Evolutionary conservation across 2,329 filamentous ascomycete genomes (phyloP).

Genomic region (Stachybotrys chartarum): DNA sequence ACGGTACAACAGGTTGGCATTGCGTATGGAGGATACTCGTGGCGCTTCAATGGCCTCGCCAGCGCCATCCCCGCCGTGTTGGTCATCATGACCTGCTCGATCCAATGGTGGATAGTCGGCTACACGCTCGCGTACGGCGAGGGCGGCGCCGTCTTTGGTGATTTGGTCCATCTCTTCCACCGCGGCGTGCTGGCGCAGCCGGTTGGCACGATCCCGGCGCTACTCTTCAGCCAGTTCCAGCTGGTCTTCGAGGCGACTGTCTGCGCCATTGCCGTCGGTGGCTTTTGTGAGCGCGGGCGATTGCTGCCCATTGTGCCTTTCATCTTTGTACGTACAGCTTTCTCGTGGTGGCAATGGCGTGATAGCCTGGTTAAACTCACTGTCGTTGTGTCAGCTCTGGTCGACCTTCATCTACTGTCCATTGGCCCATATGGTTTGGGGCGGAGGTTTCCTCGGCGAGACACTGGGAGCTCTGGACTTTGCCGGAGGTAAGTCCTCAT

Average conservation of each 20-base stretch:
- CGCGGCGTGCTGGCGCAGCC: constrained; percentile 9
- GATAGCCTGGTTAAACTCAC: background rate
- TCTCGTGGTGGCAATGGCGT: too few species aligned
- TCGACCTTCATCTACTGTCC: constrained; percentile 10
- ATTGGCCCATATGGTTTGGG: constrained; percentile 11
- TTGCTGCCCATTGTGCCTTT: constrained; percentile 8
- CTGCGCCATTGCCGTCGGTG: constrained; percentile 9
- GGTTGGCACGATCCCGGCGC: constrained; percentile 8
- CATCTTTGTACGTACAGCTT: constrained; percentile 5
- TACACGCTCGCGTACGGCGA: constrained; percentile 11
- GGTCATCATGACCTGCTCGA: constrained; percentile 9
- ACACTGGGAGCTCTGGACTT: constrained; percentile 8
- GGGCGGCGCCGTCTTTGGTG: constrained; percentile 6
- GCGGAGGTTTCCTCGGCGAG: constrained; percentile 8
- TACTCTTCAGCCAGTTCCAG: constrained; percentile 11
- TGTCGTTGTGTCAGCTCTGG: constrained; percentile 4
- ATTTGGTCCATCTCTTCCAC: constrained; percentile 6
- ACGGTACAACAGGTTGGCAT: constrained; percentile 5
- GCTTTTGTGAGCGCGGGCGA: constrained; percentile 8
- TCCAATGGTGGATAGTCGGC: constrained; percentile 10
- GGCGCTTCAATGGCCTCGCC: constrained; percentile 8
- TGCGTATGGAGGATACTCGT: constrained; percentile 9
- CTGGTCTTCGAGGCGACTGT: constrained; percentile 10
- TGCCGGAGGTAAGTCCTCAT: constrained; percentile 6
- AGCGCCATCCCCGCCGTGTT: constrained; percentile 8